Evolutionary conservation across 352 stramenopile species (phyloP), one percentile per base, ranked within the genome.

Genomic region (Phytopythium sindhum): DNA sequence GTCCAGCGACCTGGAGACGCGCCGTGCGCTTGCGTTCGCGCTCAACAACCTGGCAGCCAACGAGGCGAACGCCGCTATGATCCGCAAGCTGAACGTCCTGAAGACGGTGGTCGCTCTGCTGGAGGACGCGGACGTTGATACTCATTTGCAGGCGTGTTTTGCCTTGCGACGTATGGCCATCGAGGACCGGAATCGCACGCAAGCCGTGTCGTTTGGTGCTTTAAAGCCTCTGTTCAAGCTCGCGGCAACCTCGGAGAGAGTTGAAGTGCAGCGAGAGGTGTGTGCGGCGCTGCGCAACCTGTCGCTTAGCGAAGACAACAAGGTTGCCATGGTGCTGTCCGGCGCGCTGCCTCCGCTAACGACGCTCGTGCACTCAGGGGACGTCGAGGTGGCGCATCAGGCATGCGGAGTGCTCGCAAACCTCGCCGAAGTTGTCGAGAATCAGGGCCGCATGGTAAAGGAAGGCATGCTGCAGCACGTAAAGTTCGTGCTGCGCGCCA

Each of bases 381-480:
- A 98, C 66, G 78, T 78, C 41, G 93, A 98, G 72, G 87, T 97
- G 5, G 87, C 91, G 4, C 95, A 98, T 61, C 93, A 98, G 64
- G 78, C 84, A 0, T 90, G 84, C 37, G 91, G 93, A 26, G 89
- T 98, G 6, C 81, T 98, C 2, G 95, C 95, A 2, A 98, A 98
- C 60, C 75, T 98, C 12, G 93, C 93, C 2, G 93, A 98, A 73
- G 86, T 96, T 2, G 77, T 97, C 41, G 93, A 98, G 66, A 99
- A 98, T 73, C 96, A 98, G 67, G 85, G 89, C 23, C 70, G 78
- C 15, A 98, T 99, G 96, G 95, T 98, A 6, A 91, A 98, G 44
- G 78, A 95, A 63, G 97, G 96, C 45, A 85, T 98, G 29, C 70
- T 99, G 52, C 96, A 98, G 64, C 96, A 99, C 72, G 82, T 98